Evolutionary conservation across 2,329 filamentous ascomycete genomes (phyloP).

Genomic region (Pestalotiopsis sp.): DNA sequence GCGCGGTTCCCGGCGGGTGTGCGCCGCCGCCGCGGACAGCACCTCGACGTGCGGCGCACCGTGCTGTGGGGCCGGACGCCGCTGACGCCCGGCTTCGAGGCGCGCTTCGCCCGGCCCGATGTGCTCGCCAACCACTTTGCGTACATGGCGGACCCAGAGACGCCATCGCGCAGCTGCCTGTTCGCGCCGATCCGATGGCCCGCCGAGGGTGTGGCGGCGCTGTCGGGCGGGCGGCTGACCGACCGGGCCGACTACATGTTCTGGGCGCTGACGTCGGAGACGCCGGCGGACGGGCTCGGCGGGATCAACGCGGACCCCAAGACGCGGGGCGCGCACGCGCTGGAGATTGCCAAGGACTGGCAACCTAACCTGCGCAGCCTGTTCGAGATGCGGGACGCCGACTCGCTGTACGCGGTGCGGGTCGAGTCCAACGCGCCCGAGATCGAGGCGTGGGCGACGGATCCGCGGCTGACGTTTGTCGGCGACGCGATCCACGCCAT

Average conservation of each 20-base stretch:
- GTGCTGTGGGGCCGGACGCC: slow-evolving; percentile 5
- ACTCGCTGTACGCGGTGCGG: background rate
- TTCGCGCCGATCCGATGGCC: slow-evolving; percentile 6
- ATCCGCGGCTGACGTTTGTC: background rate
- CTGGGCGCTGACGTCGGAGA: background rate
- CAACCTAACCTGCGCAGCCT: background rate
- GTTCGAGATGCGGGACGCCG: slow-evolving; percentile 2
- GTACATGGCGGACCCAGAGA: background rate
- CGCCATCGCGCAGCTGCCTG: background rate
- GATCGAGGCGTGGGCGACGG: background rate
- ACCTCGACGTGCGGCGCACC: slow-evolving; percentile 1
- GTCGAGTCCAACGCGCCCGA: background rate
- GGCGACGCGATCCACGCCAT: slow-evolving; percentile 5
- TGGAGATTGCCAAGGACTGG: background rate
- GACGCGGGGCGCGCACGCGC: background rate
- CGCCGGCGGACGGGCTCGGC: background rate
- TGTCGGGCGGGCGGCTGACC: background rate
- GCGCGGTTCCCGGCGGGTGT: background rate
- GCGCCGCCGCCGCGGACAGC: background rate
- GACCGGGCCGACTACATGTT: slow-evolving; percentile 2
- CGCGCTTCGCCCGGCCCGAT: background rate
- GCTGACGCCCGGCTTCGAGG: slow-evolving; percentile 3
- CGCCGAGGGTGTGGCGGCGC: background rate
- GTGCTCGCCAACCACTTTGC: background rate
- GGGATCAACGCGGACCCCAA: background rate